Evolutionary conservation across 108 stramenopile genomes (phyloP).

Genomic region (Pseudonitzschia multiseries): DNA sequence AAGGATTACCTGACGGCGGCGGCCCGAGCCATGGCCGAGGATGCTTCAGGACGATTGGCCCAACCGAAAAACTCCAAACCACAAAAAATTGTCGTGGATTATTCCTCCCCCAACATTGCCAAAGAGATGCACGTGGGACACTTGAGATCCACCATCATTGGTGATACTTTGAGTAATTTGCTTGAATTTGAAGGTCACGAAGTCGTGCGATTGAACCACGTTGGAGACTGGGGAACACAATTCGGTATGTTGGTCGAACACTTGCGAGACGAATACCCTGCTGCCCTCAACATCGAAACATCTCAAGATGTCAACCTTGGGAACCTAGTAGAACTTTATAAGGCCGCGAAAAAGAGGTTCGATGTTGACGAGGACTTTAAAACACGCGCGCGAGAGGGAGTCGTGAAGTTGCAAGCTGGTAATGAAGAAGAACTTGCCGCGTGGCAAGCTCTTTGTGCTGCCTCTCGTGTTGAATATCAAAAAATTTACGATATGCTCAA

Average conservation of each 20-base stretch:
- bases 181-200: slow-evolving; percentile 91
- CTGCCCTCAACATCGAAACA: slow-evolving; percentile 70
- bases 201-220: slow-evolving; percentile 94
- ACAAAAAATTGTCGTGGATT: slow-evolving; percentile 93
- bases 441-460: slow-evolving; percentile 89
- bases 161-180: slow-evolving; percentile 92
- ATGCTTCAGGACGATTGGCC: slow-evolving; percentile 63
- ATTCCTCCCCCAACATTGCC: slow-evolving; percentile 97
- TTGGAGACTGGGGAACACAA: slow-evolving; percentile 99
- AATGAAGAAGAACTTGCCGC: slow-evolving; percentile 86
- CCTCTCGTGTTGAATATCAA: slow-evolving; percentile 80
- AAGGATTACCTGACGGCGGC: slow-evolving; percentile 67
- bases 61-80: slow-evolving; percentile 56
- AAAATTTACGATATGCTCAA: slow-evolving; percentile 84
- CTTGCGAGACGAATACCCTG: slow-evolving; percentile 92
- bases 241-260: slow-evolving; percentile 99
- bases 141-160: slow-evolving; percentile 97
- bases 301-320: slow-evolving; percentile 67
- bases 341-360: slow-evolving; percentile 93
- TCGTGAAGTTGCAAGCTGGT: slow-evolving; percentile 95
- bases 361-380: slow-evolving; percentile 92
- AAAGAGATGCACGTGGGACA: slow-evolving; percentile 99
- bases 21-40: slow-evolving; percentile 56
- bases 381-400: slow-evolving; percentile 79
- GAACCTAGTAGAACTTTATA: slow-evolving; percentile 82